Conservation (phyloP, 23 red algal species). For the Chondrus crispus region DNA sequence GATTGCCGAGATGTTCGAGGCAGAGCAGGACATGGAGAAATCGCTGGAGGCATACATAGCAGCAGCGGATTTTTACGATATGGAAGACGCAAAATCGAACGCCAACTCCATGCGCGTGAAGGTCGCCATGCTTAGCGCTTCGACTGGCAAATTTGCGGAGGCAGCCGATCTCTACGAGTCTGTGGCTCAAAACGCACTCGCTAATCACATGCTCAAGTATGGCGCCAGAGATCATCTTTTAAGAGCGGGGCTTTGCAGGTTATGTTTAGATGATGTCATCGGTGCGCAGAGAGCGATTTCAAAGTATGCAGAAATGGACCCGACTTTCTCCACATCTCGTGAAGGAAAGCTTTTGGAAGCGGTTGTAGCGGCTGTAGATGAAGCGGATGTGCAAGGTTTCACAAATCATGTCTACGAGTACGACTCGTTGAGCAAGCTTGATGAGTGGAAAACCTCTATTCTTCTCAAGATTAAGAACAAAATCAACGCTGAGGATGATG, state of each 20-base stretch:
- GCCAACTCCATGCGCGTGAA: constrained; percentile 87
- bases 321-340: constrained; percentile 62
- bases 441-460: constrained; percentile 89
- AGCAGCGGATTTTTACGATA: constrained; percentile 89
- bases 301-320: constrained; percentile 75
- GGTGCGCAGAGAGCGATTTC: constrained; percentile 75
- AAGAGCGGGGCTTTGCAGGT: constrained; percentile 77
- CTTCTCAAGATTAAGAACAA: constrained; percentile 89
- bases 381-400: constrained; percentile 85
- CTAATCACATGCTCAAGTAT: constrained; percentile 75
- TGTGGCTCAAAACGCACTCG: constrained; percentile 75
- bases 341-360: constrained; percentile 77
- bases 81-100: constrained; percentile 86
- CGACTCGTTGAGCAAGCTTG: constrained; percentile 85
- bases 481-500: constrained; percentile 70
- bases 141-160: constrained; percentile 64
- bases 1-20: constrained; percentile 88
- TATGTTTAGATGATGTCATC: constrained; percentile 73
- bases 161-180: constrained; percentile 80
- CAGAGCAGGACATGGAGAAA: constrained; percentile 9
- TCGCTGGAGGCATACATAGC: constrained; percentile 64
- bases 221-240: constrained; percentile 86
- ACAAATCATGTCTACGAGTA: constrained; percentile 75
- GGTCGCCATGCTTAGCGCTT: constrained; percentile 72
- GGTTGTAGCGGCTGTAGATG: constrained; percentile 70